These are phyloP conservation scores for Penicillium palitans DNA, from an alignment of 2,329 filamentous ascomycete genomes.

Conservation along the genomic window DNA sequence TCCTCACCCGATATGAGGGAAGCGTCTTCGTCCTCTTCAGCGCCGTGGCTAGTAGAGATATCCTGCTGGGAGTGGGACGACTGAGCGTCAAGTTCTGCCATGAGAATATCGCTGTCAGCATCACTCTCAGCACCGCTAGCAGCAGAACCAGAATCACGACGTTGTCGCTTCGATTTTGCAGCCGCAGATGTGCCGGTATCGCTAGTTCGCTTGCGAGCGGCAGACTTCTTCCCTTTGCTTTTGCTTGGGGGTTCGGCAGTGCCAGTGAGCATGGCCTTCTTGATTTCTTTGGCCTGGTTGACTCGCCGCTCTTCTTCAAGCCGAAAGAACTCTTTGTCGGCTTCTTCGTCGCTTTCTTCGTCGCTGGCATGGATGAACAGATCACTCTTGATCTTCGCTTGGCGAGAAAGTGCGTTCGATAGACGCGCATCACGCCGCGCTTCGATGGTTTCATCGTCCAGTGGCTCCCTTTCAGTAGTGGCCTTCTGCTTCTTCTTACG, in stretches of 20 bases:
- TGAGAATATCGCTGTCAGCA: conserved; percentile 35
- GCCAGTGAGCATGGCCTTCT: conserved; percentile 49
- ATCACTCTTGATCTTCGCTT: conserved; percentile 77
- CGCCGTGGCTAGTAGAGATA: conserved; percentile 19
- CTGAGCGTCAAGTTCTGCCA: conserved; percentile 26
- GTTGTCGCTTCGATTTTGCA: conserved; percentile 32
- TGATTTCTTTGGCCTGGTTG: conserved; percentile 53
- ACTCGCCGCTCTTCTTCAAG: conserved; percentile 68
- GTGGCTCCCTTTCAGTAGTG: conserved; percentile 53
- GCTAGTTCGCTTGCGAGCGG: conserved; percentile 33
- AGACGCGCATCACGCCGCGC: conserved; percentile 63
- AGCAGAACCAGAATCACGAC: conserved; percentile 24
- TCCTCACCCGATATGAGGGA: conserved; percentile 33
- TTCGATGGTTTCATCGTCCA: conserved; percentile 61
- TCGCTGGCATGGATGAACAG: conserved; percentile 80
- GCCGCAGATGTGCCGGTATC: conserved; percentile 27
- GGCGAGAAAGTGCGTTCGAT: conserved; percentile 73
- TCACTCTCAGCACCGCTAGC: conserved; percentile 20
- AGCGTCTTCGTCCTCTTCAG: conserved; percentile 24
- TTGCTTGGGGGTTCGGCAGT: conserved; percentile 31
- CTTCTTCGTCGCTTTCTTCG: conserved; percentile 81
- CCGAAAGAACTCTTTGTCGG: conserved; percentile 72
- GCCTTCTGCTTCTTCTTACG: conserved; percentile 56
- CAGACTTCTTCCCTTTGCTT: conserved; percentile 30
- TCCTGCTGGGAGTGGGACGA: conserved; percentile 20